Evolutionary conservation across 192 early-diverging fungal genomes (phyloP), one percentile per base, ranked within the genome.

Genomic region (Mortierella antarctica): DNA sequence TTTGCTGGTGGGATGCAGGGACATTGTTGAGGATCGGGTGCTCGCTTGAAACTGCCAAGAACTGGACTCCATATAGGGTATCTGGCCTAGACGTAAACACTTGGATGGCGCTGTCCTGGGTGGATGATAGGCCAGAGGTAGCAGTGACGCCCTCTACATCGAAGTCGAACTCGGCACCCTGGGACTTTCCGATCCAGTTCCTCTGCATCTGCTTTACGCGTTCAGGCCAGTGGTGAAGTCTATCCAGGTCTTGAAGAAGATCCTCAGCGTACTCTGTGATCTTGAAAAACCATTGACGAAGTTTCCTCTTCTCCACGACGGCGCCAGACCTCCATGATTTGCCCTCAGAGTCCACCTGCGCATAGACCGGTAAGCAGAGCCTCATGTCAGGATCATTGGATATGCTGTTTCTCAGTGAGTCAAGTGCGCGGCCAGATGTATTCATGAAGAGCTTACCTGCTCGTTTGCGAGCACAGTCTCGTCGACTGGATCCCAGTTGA

Each of bases 401-500:
- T 3, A 31, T 31, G 31, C 31, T 2, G 3, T 3, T 31, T 31
- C 31, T 31, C 31, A 2, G 31, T 31, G 31, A 31, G 31, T 3
- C 31, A n/a, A n/a, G n/a, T 31, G 31, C 31, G 3, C 31, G 1
- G 1, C 31, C 31, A 31, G 1, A 3, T 31, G 31, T 31, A 3
- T 31, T 10, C 12, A 20, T 57, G 21, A 20, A 9, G 17, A 20
- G 2, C 12, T 8, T 74, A 94, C 91, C 83, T 96, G 97, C 77
- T 99, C 97, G 76, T 99, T 99, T 0, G 97, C 96, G 56, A 99
- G 82, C 11, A 99, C 96, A 0, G 97, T 99, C 67, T 95, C 86
- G 73, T 99, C 96, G 2, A 99, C 84, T 2, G 97, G 97, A 83
- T 99, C 97, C 97, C 97, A 99, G 85, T 99, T 99, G 7, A 99